These are phyloP conservation scores for Vaccinium corymbosum DNA, from an alignment of 148 eudicot species.

Conservation along the genomic window DNA sequence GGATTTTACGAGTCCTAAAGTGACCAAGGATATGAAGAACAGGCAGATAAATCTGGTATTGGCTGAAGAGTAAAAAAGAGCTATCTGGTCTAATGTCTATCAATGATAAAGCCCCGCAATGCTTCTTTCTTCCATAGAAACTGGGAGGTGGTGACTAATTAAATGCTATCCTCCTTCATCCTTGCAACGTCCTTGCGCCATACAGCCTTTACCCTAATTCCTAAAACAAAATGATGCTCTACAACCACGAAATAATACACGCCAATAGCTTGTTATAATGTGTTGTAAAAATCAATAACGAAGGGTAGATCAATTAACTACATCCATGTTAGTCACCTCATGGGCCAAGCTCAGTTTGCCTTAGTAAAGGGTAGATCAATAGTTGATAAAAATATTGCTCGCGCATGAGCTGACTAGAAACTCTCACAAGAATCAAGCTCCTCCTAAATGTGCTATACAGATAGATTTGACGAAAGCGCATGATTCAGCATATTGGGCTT, in stretches of 20 bases:
- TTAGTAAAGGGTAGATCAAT: background rate
- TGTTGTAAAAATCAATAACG: background rate
- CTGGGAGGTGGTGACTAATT: too few relatives aligned
- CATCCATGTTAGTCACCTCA: background rate
- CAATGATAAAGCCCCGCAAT: too few relatives aligned
- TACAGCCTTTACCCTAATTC: background rate
- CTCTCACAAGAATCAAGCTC: background rate
- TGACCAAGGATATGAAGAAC: too few relatives aligned
- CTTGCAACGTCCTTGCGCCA: too few relatives aligned
- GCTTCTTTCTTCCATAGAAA: too few relatives aligned
- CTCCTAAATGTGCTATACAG: background rate
- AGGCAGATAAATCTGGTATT: too few relatives aligned
- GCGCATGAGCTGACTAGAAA: background rate
- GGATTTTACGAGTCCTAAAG: too few relatives aligned
- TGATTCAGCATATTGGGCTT: background rate
- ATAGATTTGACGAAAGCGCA: background rate
- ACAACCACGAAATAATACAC: background rate
- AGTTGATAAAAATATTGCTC: background rate
- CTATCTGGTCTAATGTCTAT: too few relatives aligned
- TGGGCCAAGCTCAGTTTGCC: background rate
- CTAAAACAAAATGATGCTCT: background rate
- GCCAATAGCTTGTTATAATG: background rate
- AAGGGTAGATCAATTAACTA: background rate
- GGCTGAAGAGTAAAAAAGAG: too few relatives aligned
- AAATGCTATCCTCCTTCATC: too few relatives aligned